A percentile compares a stretch with the other conserved stretches of the same genome.
These are phyloP conservation scores for Lantana camara DNA, from an alignment of 257 asterid genomes.

Conservation along the genomic window DNA sequence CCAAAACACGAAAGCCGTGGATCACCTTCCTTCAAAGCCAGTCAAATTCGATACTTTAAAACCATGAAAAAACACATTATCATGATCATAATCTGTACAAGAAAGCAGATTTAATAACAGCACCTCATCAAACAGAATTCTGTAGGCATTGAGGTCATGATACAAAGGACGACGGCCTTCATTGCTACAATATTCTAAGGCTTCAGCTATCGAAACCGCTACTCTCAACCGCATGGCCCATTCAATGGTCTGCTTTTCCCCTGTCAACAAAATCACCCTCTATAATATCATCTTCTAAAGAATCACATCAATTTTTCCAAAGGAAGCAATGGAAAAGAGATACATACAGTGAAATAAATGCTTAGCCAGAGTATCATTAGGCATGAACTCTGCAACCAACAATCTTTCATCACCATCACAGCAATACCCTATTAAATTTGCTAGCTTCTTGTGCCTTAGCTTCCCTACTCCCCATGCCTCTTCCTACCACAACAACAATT, in stretches of 20 bases:
- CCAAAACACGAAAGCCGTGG: slow-evolving; percentile 83
- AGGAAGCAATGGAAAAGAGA: background rate
- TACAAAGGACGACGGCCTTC: slow-evolving; percentile 58
- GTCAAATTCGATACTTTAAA: slow-evolving; percentile 11
- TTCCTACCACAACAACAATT: slow-evolving; percentile 36
- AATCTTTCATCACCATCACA: slow-evolving; percentile 82
- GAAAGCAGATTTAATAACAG: background rate
- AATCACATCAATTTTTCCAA: too few relatives aligned
- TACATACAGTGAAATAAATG: slow-evolving; percentile 70
- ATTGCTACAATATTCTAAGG: slow-evolving; percentile 60
- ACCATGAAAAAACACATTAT: background rate
- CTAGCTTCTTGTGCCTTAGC: slow-evolving; percentile 57
- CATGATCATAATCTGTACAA: background rate
- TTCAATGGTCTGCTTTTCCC: slow-evolving; percentile 76
- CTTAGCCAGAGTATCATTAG: slow-evolving; percentile 70
- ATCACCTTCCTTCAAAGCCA: slow-evolving; percentile 65
- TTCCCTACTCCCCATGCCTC: slow-evolving; percentile 73
- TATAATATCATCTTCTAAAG: too few relatives aligned
- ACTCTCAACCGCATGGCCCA: slow-evolving; percentile 92
- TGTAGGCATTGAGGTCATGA: slow-evolving; percentile 74
- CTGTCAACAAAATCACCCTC: slow-evolving; percentile 34
- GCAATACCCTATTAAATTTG: slow-evolving; percentile 70
- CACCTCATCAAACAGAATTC: slow-evolving; percentile 75
- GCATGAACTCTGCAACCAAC: slow-evolving; percentile 74
- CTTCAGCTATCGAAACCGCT: slow-evolving; percentile 61